A percentile compares a stretch with the other conserved stretches of the same genome.
These are phyloP conservation scores for Trichosporon ovoides DNA, from an alignment of 1,284 basidiomycete genomes.

Conservation along the genomic window DNA sequence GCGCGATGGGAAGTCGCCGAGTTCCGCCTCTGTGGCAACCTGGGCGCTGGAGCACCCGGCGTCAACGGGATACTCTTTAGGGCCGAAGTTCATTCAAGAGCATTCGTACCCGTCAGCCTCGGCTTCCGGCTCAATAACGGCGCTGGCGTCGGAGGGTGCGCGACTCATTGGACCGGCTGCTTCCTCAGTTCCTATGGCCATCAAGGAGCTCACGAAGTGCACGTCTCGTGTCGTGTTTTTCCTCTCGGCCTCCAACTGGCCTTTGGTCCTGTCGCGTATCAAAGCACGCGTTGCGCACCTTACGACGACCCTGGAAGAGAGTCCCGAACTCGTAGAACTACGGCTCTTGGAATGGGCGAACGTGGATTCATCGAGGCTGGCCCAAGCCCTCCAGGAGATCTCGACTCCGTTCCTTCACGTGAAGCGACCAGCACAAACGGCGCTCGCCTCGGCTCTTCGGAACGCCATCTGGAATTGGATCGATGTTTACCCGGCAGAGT, in stretches of 20 bases:
- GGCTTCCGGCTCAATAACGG: not conserved
- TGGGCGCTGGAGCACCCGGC: constrained; percentile 19
- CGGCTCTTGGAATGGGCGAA: constrained; percentile 50
- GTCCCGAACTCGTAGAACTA: constrained; percentile 53
- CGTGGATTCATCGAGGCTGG: constrained; percentile 44
- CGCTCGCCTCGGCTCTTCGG: constrained; percentile 68
- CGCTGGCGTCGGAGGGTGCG: constrained; percentile 10
- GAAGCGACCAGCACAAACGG: constrained; percentile 66
- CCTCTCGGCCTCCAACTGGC: constrained; percentile 86
- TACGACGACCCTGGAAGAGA: constrained; percentile 48
- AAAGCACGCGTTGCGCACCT: constrained; percentile 59
- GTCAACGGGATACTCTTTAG: constrained; percentile 20
- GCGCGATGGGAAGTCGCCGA: constrained; percentile 24
- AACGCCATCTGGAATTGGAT: constrained; percentile 91
- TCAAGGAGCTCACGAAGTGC: constrained; percentile 46
- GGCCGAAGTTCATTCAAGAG: constrained; percentile 29
- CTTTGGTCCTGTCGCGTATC: constrained; percentile 67
- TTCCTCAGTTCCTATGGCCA: constrained; percentile 25
- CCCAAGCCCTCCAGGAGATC: constrained; percentile 56
- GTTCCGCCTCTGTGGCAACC: constrained; percentile 21
- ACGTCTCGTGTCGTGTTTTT: constrained; percentile 75
- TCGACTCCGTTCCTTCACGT: constrained; percentile 79
- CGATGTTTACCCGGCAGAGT: constrained; percentile 73
- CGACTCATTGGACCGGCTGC: constrained; percentile 13
- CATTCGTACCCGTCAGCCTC: constrained; percentile 32